Conservation (phyloP, 768 basidiomycete genomes). For the Termitomyces sp. region DNA sequence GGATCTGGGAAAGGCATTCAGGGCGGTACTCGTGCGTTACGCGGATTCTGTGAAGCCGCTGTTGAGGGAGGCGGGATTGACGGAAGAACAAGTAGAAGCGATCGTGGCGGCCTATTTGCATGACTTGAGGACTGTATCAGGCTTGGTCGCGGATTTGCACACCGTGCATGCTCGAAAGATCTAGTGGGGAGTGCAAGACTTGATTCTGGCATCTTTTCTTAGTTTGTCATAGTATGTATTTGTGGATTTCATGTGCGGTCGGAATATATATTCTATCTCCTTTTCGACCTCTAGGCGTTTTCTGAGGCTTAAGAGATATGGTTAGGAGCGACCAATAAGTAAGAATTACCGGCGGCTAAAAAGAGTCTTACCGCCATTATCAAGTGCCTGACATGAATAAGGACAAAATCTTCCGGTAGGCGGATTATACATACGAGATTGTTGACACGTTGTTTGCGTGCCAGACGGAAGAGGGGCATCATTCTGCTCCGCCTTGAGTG, state of each 20-base stretch:
- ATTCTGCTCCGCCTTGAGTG: neutral
- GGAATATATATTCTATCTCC: slow-evolving; percentile 2
- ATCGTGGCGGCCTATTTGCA: slow-evolving; percentile 38
- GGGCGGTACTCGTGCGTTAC: slow-evolving; percentile 35
- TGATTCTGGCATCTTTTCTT: neutral
- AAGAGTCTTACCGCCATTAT: too few species aligned
- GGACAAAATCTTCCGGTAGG: too few species aligned
- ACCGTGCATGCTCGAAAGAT: slow-evolving; percentile 39
- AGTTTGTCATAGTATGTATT: neutral
- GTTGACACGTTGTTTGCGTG: too few species aligned
- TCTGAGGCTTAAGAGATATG: too few species aligned
- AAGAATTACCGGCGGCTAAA: too few species aligned
- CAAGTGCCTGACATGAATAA: too few species aligned
- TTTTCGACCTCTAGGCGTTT: neutral
- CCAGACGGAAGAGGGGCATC: neutral
- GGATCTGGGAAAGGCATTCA: slow-evolving; percentile 39
- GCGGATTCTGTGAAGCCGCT: slow-evolving; percentile 47
- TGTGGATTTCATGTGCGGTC: neutral
- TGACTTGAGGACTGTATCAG: slow-evolving; percentile 44
- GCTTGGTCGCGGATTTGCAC: slow-evolving; percentile 46
- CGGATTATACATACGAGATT: neutral
- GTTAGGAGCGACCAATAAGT: too few species aligned
- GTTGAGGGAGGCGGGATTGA: slow-evolving; percentile 35
- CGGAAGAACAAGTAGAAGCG: slow-evolving; percentile 30
- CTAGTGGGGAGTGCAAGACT: neutral